Evolutionary conservation across 176 grass and related monocot species (phyloP).

Genomic region (Areca catechu): DNA sequence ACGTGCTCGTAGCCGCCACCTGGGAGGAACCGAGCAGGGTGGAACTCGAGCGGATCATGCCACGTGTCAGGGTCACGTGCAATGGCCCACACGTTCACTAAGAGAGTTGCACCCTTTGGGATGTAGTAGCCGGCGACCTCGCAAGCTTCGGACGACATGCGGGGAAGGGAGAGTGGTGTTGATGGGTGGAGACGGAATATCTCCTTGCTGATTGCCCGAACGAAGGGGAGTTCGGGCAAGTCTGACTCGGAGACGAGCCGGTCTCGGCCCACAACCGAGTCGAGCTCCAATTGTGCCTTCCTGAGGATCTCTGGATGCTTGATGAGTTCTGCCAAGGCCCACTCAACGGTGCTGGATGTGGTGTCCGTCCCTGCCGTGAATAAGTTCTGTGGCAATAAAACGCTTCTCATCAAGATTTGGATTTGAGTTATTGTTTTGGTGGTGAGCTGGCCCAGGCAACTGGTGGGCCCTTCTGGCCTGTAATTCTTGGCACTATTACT

Average conservation of each 20-base stretch:
- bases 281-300: constrained; percentile 42
- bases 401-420: neutral
- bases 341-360: constrained; percentile 50
- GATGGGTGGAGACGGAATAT: constrained; percentile 59
- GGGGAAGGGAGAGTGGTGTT: constrained; percentile 53
- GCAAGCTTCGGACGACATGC: constrained; percentile 35
- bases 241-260: constrained; percentile 42
- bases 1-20: constrained; percentile 23
- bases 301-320: constrained; percentile 34
- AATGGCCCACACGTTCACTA: constrained; percentile 70
- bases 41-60: constrained; percentile 33
- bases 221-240: constrained; percentile 34
- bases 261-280: constrained; percentile 32
- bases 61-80: constrained; percentile 36
- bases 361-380: constrained; percentile 62
- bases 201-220: constrained; percentile 49
- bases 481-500: no score
- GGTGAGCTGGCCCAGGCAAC: neutral
- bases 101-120: constrained; percentile 23
- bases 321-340: constrained; percentile 49
- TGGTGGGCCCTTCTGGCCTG: no score
- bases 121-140: constrained; percentile 40
- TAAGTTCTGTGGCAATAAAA: constrained; percentile 34
- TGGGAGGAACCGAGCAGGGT: constrained; percentile 27
- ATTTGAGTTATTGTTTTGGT: no score